Evolutionary conservation across 306 rosid species (phyloP).

Genomic region (Purshia tridentata): DNA sequence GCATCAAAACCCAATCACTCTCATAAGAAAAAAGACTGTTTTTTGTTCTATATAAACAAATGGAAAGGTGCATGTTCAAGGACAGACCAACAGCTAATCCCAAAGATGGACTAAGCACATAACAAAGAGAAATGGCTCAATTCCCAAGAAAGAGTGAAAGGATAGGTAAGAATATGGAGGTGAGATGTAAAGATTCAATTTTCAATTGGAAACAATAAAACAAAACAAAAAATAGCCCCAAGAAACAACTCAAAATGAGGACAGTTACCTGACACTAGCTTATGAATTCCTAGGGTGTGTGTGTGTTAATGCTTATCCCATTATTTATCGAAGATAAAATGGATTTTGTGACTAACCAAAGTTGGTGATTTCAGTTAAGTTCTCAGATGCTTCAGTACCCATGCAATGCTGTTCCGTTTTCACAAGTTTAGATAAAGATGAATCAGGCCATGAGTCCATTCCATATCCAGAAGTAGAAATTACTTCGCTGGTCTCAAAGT

Average conservation of each 20-base stretch:
- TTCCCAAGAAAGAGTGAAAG: no score
- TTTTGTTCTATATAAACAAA: background rate
- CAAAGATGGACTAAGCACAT: background rate
- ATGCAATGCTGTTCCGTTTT: conserved; percentile 46
- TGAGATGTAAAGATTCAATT: no score
- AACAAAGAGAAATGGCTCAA: no score
- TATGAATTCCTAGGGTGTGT: background rate
- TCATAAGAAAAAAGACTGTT: background rate
- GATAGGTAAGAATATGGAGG: background rate
- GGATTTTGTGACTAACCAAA: conserved; percentile 33
- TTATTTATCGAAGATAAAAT: background rate
- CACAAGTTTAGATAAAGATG: conserved; percentile 49
- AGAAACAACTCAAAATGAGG: background rate
- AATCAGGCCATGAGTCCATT: conserved; percentile 51
- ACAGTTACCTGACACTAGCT: background rate
- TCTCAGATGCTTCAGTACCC: conserved; percentile 45
- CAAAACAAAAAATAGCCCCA: background rate
- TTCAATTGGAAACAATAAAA: background rate
- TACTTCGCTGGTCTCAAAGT: conserved; percentile 36
- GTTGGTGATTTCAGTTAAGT: conserved; percentile 41
- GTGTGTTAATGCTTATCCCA: conserved; percentile 4
- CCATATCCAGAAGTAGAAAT: conserved; percentile 50
- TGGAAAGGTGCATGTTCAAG: background rate
- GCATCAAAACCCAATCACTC: background rate
- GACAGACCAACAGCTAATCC: background rate